Base-by-base conservation (phyloP, 2,329 filamentous ascomycete genomes). In the Dothistroma septosporum region DNA sequence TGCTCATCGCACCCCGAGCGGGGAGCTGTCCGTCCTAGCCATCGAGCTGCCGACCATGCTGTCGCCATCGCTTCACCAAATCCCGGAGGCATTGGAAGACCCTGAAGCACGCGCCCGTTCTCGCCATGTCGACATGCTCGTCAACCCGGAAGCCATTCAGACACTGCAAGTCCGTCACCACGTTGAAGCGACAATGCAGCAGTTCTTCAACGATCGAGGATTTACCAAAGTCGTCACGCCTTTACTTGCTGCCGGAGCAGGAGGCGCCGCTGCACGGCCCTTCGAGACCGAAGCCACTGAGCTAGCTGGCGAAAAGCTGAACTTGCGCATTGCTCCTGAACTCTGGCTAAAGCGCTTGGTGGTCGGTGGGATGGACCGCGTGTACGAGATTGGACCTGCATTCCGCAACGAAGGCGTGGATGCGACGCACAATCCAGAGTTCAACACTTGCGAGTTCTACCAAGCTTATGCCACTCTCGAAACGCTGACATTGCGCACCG, bases 401-500 rank as follows among this genome's bases (percentile, higher is more conserved):
- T 99, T 99, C 76, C 86, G 94, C 48, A 99, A 99, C 73, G 94
- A 99, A 78, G 82, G 83, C 1, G 76, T 96, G 37, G 92, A 97
- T 74, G 84, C 84, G 32, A 96, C 91, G 0, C 94, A 99, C 74
- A 99, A 99, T 72, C 93, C 94, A 0, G 94, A 99, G 73, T 99
- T 97, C 77, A 94, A 90, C 49, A 97, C 91, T 62, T 97, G 93
- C 79, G 94, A 99, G 77, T 97, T 96, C 77, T 99, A 99, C 76
- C 87, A 89, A 63, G 88, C 92, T 2, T 95, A 92, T 70, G 86
- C 88, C 62, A 89, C 88, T 65, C 82, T 97, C 0, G 79, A 86
- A 37, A 85, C 90, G 47, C 79, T 97, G 55, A 92, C 96, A 71
- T 73, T 76, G 21, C 85, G 87, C 72, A 97, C 93, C 0, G 89